Conservation (phyloP, 176 grass and related monocot genomes). For the Tillandsia fasciculata region DNA sequence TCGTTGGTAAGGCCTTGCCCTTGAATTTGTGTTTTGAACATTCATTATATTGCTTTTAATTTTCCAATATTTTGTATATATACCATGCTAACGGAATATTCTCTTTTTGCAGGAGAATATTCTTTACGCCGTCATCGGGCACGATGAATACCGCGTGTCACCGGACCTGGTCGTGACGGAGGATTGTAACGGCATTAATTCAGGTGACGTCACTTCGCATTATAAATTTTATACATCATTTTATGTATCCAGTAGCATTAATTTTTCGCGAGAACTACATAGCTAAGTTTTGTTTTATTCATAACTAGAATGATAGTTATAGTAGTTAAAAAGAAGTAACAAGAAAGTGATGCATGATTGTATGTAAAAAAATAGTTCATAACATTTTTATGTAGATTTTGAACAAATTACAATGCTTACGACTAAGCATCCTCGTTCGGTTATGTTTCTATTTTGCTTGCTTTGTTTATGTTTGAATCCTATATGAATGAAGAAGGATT, state of each 20-base stretch:
- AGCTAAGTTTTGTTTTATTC: too few species aligned
- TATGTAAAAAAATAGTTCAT: background rate
- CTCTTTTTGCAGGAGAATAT: slow-evolving; percentile 47
- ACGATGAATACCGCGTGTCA: slow-evolving; percentile 31
- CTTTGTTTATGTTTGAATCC: too few species aligned
- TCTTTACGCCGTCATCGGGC: slow-evolving; percentile 31
- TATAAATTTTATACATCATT: background rate
- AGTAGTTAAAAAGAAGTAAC: background rate
- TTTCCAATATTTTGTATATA: background rate
- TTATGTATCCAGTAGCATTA: too few species aligned
- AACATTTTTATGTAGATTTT: too few species aligned
- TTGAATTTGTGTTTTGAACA: background rate
- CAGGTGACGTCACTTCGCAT: slow-evolving; percentile 31
- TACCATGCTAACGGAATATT: background rate
- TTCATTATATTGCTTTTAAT: background rate
- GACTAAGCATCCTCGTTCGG: too few species aligned
- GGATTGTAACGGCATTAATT: slow-evolving; percentile 71
- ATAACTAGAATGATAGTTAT: background rate
- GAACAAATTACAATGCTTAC: too few species aligned
- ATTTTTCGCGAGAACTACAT: too few species aligned
- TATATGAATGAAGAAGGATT: too few species aligned
- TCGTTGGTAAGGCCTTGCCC: slow-evolving; percentile 39
- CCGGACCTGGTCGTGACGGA: slow-evolving; percentile 68
- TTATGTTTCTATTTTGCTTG: too few species aligned
- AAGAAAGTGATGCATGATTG: background rate